Evolutionary conservation across 2,329 filamentous ascomycete genomes (phyloP), one percentile per base, ranked within the genome.

Genomic region (Fusarium floridanum): DNA sequence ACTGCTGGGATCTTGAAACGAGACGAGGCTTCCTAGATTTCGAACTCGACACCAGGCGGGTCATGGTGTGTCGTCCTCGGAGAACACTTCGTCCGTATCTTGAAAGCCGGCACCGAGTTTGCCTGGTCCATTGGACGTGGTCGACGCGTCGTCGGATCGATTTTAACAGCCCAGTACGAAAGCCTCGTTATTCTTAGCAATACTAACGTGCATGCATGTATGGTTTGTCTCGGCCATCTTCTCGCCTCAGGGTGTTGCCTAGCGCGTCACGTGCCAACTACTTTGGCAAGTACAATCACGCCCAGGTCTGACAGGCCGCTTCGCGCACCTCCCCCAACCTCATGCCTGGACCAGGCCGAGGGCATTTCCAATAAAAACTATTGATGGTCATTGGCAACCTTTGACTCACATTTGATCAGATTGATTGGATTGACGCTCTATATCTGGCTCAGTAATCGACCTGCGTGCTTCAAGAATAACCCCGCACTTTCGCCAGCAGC

Each of bases 11-110:
- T 59, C 64, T 85, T 14, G 85, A 81, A 24, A 86, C 69, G 32
- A 89, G 83, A 34, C 83, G 83, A 7, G 85, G 85, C 67, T 84
- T 86, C 71, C 83, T 88, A 6, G 83, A 80, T 70, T 82, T 85
- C 20, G 83, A 81, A 53, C 81, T 84, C 8, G 85, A 84, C 14
- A 83, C 83, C 57, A 88, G 77, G 55, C 83, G 83, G 29, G 85
- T 86, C 87, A 89, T 89, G 45, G 71, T 82, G 69, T 79, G 37
- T 39, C 79, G 68, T 80, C 77, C 67, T 70, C 79, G 39, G 70
- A 57, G 45, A 68, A 77, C 68, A 77, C 76, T 76, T 79, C 73
- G 66, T 79, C 76, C 41, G 71, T 72, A 70, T 80, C 77, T 72
- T 68, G 67, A 61, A 61, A 75, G 61, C 60, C 64, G 50, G 37